A percentile compares a stretch with the other conserved stretches of the same genome.
Conservation (phyloP, 1,284 basidiomycete genomes). For the Cryptococcus sp. region DNA sequence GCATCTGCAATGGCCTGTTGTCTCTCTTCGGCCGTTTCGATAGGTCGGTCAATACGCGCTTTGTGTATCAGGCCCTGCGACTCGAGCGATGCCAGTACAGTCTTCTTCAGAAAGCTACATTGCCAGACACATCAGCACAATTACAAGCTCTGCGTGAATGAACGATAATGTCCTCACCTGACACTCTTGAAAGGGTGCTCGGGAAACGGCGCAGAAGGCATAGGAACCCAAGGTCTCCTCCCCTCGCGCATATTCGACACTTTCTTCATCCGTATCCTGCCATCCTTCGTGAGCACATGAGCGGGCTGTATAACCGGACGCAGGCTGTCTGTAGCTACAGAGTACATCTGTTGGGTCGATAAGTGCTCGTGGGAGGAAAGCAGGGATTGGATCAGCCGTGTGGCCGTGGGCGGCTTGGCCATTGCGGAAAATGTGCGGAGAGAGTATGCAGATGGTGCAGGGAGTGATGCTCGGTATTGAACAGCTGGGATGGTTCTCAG, state of each 20-base stretch:
- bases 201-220: conserved; percentile 23
- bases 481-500: too few relatives aligned
- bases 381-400: conserved; percentile 12
- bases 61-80: conserved; percentile 29
- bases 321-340: conserved; percentile 20
- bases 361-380: conserved; percentile 12
- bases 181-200: conserved; percentile 35
- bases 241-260: conserved; percentile 36
- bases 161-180: conserved; percentile 19
- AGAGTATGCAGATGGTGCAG: too few relatives aligned
- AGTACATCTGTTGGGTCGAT: conserved; percentile 26
- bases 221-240: conserved; percentile 30
- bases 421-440: too few relatives aligned
- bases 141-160: not conserved
- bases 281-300: conserved; percentile 20
- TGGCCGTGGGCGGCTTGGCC: conserved; percentile 9
- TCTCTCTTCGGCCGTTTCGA: conserved; percentile 26
- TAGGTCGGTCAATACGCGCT: conserved; percentile 14
- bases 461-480: too few relatives aligned
- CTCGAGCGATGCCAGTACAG: conserved; percentile 28
- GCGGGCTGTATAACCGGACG: conserved; percentile 20
- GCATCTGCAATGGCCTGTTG: conserved; percentile 21
- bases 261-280: conserved; percentile 33
- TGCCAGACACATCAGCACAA: not conserved
- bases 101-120: conserved; percentile 30